Percentiles rank a stretch among this genome's conserved stretches.
Evolutionary conservation across 495 filamentous ascomycete species (phyloP).

Genomic region (Venustampulla echinocandica): DNA sequence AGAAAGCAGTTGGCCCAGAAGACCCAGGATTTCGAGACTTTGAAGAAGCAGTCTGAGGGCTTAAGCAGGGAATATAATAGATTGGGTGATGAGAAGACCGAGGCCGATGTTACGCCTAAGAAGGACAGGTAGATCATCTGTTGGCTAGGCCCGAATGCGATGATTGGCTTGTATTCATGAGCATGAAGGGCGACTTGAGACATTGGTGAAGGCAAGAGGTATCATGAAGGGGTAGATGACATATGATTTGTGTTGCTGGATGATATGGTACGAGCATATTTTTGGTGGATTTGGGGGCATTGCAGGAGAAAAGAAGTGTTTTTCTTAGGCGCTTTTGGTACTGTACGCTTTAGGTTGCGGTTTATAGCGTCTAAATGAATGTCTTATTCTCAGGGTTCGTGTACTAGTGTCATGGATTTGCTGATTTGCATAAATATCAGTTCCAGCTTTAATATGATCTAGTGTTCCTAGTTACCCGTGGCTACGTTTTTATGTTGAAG

Average conservation of each 20-base stretch:
- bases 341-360: too few relatives aligned
- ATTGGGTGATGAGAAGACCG: conserved; percentile 62
- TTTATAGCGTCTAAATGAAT: too few relatives aligned
- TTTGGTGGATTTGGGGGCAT: too few relatives aligned
- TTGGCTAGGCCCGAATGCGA: not conserved
- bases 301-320: too few relatives aligned
- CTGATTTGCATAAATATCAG: too few relatives aligned
- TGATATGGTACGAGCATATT: not conserved
- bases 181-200: not conserved
- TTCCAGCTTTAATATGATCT: too few relatives aligned
- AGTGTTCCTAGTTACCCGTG: too few relatives aligned
- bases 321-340: too few relatives aligned
- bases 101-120: conserved; percentile 18
- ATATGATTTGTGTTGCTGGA: not conserved
- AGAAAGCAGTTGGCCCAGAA: conserved; percentile 60
- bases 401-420: too few relatives aligned
- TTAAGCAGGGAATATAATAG: conserved; percentile 71
- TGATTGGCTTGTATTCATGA: not conserved
- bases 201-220: not conserved
- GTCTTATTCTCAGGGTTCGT: too few relatives aligned
- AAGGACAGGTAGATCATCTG: conserved; percentile 28
- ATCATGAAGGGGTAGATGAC: not conserved
- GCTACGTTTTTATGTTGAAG: too few relatives aligned
- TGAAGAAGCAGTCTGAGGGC: conserved; percentile 80
- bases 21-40: conserved; percentile 64